A percentile compares a stretch with the other conserved stretches of the same genome.
phyloP scores from a whole-genome alignment of 768 basidiomycete species.

The Punctularia strigosozonata region DNA sequence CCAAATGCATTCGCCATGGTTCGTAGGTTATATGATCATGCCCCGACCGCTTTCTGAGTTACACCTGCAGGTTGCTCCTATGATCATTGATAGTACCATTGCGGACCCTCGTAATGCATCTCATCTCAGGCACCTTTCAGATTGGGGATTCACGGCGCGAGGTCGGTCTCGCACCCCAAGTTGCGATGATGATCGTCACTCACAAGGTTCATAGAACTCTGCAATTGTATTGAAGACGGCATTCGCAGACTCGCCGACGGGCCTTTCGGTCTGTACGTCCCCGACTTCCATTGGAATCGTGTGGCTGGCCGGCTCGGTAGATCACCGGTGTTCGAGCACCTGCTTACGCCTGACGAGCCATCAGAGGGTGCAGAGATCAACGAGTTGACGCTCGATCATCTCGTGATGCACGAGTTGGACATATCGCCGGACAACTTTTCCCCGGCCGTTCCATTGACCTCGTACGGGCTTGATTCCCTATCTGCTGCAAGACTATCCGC shows the following conservation, averaged over 20 bases:
- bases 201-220: too few relatives aligned
- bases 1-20: too few relatives aligned
- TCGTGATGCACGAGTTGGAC: background rate
- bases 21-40: too few relatives aligned
- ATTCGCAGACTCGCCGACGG: background rate
- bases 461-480: too few relatives aligned
- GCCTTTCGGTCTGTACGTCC: background rate
- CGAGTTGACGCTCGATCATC: background rate
- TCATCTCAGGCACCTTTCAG: background rate
- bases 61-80: too few relatives aligned
- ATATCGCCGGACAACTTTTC: background rate
- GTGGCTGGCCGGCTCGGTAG: background rate
- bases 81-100: too few relatives aligned
- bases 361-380: background rate
- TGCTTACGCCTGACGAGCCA: background rate
- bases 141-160: background rate
- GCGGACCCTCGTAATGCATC: background rate
- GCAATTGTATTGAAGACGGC: background rate
- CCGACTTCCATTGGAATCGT: background rate
- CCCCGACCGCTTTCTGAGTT: too few relatives aligned
- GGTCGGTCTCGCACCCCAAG: too few relatives aligned
- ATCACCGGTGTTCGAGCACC: background rate
- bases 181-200: too few relatives aligned
- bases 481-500: background rate
- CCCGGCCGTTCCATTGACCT: too few relatives aligned